phyloP scores from a whole-genome alignment of 805 yeast species.

The Myxozyma nipponensis region DNA sequence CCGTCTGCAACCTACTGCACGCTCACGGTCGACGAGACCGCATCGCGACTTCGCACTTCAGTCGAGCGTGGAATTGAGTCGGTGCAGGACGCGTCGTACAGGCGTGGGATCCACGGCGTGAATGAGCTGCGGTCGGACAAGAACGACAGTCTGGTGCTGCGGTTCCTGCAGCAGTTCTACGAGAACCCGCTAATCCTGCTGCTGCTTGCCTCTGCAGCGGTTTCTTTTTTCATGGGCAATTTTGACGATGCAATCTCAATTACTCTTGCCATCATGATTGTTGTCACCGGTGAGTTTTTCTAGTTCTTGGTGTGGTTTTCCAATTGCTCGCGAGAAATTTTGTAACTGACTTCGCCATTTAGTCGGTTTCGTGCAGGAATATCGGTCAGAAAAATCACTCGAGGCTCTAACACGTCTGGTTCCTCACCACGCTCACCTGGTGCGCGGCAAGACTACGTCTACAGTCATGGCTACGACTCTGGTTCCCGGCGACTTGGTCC shows the following conservation, averaged over 20 bases:
- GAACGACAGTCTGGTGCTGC: slow-evolving; percentile 60
- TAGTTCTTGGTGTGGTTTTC: not conserved
- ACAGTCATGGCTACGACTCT: slow-evolving; percentile 80
- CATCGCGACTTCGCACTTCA: slow-evolving; percentile 60
- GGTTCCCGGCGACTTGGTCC: slow-evolving; percentile 95
- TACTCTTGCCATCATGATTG: slow-evolving; percentile 85
- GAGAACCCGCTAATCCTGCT: slow-evolving; percentile 88
- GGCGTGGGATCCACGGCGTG: slow-evolving; percentile 72
- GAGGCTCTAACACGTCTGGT: slow-evolving; percentile 90
- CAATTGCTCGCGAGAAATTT: not conserved
- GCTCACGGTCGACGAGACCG: slow-evolving; percentile 62
- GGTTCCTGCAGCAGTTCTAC: slow-evolving; percentile 75
- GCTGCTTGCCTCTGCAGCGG: slow-evolving; percentile 81
- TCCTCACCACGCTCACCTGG: slow-evolving; percentile 93
- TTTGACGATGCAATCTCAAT: slow-evolving; percentile 93
- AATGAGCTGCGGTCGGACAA: slow-evolving; percentile 75
- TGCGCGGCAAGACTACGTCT: slow-evolving; percentile 61
- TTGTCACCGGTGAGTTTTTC: slow-evolving; percentile 59
- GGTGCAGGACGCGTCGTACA: slow-evolving; percentile 62
- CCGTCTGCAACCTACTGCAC: slow-evolving; percentile 66
- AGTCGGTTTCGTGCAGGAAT: slow-evolving; percentile 97
- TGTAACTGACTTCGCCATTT: not conserved
- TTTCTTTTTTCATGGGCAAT: slow-evolving; percentile 92
- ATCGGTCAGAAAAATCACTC: slow-evolving; percentile 87
- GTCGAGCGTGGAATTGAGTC: slow-evolving; percentile 56